Percentiles rank a stretch among this genome's conserved stretches.
These are phyloP conservation scores for Phytophthora pistaciae DNA, from an alignment of 352 stramenopile genomes.

Conservation along the genomic window DNA sequence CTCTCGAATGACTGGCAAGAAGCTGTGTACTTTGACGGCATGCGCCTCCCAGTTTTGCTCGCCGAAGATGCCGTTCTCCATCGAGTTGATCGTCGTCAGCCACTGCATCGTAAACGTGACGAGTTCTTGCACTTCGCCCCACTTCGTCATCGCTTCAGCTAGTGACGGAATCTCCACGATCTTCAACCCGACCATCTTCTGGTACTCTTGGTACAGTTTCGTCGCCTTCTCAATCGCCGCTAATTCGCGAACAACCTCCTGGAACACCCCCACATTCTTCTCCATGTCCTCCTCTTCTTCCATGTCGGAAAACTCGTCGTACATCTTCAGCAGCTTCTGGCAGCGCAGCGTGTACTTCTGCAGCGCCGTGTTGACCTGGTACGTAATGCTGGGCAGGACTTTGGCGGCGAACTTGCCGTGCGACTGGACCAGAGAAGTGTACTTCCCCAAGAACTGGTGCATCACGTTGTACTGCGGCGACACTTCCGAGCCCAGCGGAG, in stretches of 20 bases:
- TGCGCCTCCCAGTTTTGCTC: conserved; percentile 67
- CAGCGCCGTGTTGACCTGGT: conserved; percentile 67
- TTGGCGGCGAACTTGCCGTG: conserved; percentile 73
- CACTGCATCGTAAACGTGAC: conserved; percentile 59
- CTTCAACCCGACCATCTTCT: conserved; percentile 75
- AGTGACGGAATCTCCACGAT: conserved; percentile 64
- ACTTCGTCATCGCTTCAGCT: conserved; percentile 48
- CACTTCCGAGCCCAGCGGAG: conserved; percentile 36
- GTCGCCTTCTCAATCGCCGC: conserved; percentile 58
- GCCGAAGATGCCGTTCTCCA: conserved; percentile 77
- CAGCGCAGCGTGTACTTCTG: conserved; percentile 64
- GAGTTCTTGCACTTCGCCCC: conserved; percentile 70
- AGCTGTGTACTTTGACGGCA: conserved; percentile 43
- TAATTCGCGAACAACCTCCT: conserved; percentile 63
- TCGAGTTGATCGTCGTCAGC: conserved; percentile 48
- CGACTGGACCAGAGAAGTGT: conserved; percentile 51
- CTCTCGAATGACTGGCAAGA: conserved; percentile 43
- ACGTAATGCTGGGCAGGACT: conserved; percentile 72
- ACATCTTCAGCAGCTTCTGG: conserved; percentile 56
- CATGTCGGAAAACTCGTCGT: conserved; percentile 59
- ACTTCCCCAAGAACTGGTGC: conserved; percentile 58
- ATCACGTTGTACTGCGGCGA: conserved; percentile 57
- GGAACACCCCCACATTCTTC: conserved; percentile 52
- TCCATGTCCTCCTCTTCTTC: conserved; percentile 70
- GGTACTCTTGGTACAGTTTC: conserved; percentile 74